These are phyloP conservation scores for Candolleomyces aberdarensis DNA, from an alignment of 768 basidiomycete species.

Conservation along the genomic window DNA sequence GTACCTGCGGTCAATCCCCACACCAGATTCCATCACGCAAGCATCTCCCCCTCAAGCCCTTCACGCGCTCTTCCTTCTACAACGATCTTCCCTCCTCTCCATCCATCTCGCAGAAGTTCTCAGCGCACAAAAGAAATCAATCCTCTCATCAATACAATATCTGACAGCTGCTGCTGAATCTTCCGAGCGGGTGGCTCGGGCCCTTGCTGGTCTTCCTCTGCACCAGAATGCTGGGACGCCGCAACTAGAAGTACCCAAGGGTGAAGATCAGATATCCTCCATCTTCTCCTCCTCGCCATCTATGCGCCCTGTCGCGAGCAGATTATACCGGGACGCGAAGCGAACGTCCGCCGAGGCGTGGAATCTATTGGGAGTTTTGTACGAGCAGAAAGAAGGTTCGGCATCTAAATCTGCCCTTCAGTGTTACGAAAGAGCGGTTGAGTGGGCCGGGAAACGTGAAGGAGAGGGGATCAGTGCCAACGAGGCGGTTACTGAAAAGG, in stretches of 20 bases:
- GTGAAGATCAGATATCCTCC: slow-evolving; percentile 35
- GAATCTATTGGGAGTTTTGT: slow-evolving; percentile 67
- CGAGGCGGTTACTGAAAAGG: slow-evolving; percentile 52
- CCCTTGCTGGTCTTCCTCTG: slow-evolving; percentile 43
- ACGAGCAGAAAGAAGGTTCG: slow-evolving; percentile 41
- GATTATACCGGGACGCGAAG: slow-evolving; percentile 65
- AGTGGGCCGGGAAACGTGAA: slow-evolving; percentile 55
- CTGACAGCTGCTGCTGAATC: slow-evolving; percentile 61
- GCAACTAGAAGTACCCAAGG: slow-evolving; percentile 20
- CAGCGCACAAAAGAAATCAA: slow-evolving; percentile 43
- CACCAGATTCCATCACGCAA: slow-evolving; percentile 39
- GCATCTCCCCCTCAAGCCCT: slow-evolving; percentile 56
- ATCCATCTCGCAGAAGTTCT: slow-evolving; percentile 74
- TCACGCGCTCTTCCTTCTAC: slow-evolving; percentile 64
- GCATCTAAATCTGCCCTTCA: slow-evolving; percentile 42
- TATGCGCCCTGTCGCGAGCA: slow-evolving; percentile 53
- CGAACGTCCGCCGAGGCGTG: slow-evolving; percentile 73
- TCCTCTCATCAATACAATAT: slow-evolving; percentile 49
- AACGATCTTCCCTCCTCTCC: slow-evolving; percentile 70
- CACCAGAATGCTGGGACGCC: neutral
- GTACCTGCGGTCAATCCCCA: slow-evolving; percentile 52
- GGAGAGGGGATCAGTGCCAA: slow-evolving; percentile 38
- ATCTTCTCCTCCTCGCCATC: slow-evolving; percentile 44
- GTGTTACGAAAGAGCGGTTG: slow-evolving; percentile 68
- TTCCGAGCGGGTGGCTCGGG: slow-evolving; percentile 60